Base-by-base conservation (phyloP, 228 moss, liverwort and hornwort genomes). In the Sphagnum fallax region DNA sequence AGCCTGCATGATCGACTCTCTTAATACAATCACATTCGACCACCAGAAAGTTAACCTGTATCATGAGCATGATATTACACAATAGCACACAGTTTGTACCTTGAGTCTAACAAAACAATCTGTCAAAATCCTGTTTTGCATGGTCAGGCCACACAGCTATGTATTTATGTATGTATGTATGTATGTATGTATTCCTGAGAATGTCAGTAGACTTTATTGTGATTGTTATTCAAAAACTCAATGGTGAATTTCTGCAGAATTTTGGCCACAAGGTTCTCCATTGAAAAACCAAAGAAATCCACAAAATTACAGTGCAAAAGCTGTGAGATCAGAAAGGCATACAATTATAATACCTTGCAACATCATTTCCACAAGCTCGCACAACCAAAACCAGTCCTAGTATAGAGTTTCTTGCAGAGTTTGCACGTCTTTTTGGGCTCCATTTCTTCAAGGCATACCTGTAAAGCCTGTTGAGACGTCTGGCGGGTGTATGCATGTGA, bases 31-130 rank as follows among this genome's bases (percentile, higher is more conserved):
- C 4, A 97, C 84, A 67, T 97, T 97, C 13, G 97, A 97, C 97
- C 91, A 97, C 97, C 97, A 97, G 60, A 91, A 97, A 50, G 86
- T 91, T 77, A 97, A 78, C 83, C 96, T 97, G 68, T 51, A 83
- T 66, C 63, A 65, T 52, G 61, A 65, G 18, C 32, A 74, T 47
- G 62, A 70, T 53, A 67, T 10, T 49, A 67, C 47, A 61, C 16
- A 9, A 49, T 62, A 71, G 55, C 55, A 1, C 55, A 55, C 32
- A 32, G 32, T 32, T 32, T 32, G 32, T 32, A 32, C 2, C 32
- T 32, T 32, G 32, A 32, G 32, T 32, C 32, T 32, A 32, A 32
- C 32, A 32, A 32, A 32, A 32, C 32, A 32, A 32, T 32, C 32
- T 32, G 32, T 32, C 32, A 32, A 32, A 32, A 32, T 32, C 3